phyloP scores from a whole-genome alignment of 495 filamentous ascomycete genomes.

The Apiosordaria backusii region DNA sequence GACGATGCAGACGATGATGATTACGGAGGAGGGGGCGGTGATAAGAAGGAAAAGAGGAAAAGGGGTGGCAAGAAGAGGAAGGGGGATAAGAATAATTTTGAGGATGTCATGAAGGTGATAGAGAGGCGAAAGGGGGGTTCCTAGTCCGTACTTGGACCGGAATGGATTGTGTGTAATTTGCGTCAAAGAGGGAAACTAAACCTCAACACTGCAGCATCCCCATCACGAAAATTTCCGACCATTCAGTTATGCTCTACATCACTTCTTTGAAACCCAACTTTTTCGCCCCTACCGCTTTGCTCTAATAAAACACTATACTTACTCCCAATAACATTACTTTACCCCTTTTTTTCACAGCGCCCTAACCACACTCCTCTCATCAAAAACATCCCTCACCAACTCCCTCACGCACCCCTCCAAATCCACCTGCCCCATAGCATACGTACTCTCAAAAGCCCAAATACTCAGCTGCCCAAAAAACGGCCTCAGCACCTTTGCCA shows the following conservation, averaged over 20 bases:
- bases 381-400: conserved; percentile 78
- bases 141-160: too few relatives aligned
- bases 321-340: too few relatives aligned
- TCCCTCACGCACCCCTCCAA: conserved; percentile 61
- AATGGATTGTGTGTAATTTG: background rate
- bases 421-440: conserved; percentile 74
- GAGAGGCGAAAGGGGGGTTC: conserved; percentile 53
- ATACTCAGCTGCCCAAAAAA: conserved; percentile 92
- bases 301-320: too few relatives aligned
- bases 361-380: conserved; percentile 63
- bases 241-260: too few relatives aligned
- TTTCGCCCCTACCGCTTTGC: too few relatives aligned
- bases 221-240: too few relatives aligned
- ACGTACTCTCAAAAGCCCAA: conserved; percentile 85
- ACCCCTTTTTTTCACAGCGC: conserved; percentile 33
- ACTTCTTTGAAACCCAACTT: too few relatives aligned
- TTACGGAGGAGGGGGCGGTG: conserved; percentile 42
- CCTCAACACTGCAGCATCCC: too few relatives aligned
- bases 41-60: conserved; percentile 66
- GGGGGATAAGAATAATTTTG: conserved; percentile 74
- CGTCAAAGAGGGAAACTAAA: background rate
- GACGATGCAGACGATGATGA: conserved; percentile 51
- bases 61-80: conserved; percentile 81
- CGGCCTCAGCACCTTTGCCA: conserved; percentile 71
- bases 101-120: conserved; percentile 76